These are phyloP conservation scores for Hansenula lynferdii DNA, from an alignment of 1,139 yeast genomes.

Conservation along the genomic window DNA sequence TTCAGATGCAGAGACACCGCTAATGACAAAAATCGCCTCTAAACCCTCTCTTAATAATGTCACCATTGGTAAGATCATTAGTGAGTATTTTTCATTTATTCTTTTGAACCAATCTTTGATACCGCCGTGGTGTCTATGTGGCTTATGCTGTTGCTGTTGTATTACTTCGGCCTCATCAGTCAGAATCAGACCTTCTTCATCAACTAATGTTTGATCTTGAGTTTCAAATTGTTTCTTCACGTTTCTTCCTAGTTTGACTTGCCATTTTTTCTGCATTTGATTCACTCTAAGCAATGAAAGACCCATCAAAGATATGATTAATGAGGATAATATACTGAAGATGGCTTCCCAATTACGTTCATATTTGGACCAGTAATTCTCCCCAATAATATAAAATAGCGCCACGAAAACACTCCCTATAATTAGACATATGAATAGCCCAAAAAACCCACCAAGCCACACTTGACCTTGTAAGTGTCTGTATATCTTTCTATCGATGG, in stretches of 20 bases:
- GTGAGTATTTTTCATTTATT: conserved; percentile 51
- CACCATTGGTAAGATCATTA: conserved; percentile 73
- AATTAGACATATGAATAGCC: conserved; percentile 60
- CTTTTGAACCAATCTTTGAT: conserved; percentile 24
- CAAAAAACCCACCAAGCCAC: conserved; percentile 67
- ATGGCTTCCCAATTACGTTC: conserved; percentile 90
- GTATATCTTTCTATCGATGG: conserved; percentile 41
- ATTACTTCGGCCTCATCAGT: conserved; percentile 17
- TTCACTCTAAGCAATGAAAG: conserved; percentile 78
- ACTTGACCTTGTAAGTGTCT: conserved; percentile 59
- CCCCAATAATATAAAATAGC: conserved; percentile 65
- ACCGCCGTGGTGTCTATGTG: background rate
- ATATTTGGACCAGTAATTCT: conserved; percentile 68
- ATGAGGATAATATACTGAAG: conserved; percentile 68
- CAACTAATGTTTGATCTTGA: conserved; percentile 21
- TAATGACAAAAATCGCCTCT: conserved; percentile 84
- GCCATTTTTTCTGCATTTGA: conserved; percentile 85
- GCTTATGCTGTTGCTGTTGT: background rate
- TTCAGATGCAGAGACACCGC: conserved; percentile 70
- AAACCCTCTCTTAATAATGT: conserved; percentile 85
- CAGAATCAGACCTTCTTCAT: conserved; percentile 16
- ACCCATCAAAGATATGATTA: conserved; percentile 78
- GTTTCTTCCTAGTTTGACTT: conserved; percentile 73
- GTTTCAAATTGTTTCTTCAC: conserved; percentile 38
- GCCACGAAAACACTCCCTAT: conserved; percentile 81